Conservation (phyloP, 2,329 filamentous ascomycete species). For the Cytospora piceae region DNA sequence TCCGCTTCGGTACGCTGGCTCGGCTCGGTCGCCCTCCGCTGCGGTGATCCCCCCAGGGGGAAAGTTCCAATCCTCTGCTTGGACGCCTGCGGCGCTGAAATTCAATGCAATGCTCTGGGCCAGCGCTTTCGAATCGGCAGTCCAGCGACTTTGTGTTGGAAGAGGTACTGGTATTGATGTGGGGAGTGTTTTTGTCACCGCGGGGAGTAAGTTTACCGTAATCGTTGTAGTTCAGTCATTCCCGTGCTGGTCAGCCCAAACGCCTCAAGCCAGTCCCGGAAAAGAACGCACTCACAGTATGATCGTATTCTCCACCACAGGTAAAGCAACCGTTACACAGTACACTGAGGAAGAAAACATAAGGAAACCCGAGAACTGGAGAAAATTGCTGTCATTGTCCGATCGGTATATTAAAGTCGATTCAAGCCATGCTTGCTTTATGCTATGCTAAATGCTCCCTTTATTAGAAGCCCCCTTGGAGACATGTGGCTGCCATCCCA, state of each 20-base stretch:
- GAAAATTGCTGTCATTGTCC: constrained; percentile 6
- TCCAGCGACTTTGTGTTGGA: no score
- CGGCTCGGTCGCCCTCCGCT: no score
- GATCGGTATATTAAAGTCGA: constrained; percentile 20
- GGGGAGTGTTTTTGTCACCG: no score
- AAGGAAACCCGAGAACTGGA: background rate
- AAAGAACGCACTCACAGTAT: background rate
- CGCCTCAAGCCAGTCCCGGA: background rate
- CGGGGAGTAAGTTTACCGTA: no score
- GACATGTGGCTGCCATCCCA: background rate
- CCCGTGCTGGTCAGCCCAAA: background rate
- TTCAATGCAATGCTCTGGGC: no score
- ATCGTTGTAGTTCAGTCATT: no score
- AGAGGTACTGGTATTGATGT: no score
- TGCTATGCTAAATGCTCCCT: constrained; percentile 30
- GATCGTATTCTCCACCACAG: background rate
- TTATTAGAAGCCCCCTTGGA: background rate
- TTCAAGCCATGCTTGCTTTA: constrained; percentile 28
- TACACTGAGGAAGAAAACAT: background rate
- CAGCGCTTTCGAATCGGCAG: no score
- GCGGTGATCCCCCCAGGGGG: no score
- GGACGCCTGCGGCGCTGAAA: no score
- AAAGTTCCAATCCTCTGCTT: no score
- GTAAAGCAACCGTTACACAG: background rate
- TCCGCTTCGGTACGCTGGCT: no score